A percentile compares a stretch with the other conserved stretches of the same genome.
Evolutionary conservation across 768 basidiomycete species (phyloP).

Genomic region (Suillus occidentalis): DNA sequence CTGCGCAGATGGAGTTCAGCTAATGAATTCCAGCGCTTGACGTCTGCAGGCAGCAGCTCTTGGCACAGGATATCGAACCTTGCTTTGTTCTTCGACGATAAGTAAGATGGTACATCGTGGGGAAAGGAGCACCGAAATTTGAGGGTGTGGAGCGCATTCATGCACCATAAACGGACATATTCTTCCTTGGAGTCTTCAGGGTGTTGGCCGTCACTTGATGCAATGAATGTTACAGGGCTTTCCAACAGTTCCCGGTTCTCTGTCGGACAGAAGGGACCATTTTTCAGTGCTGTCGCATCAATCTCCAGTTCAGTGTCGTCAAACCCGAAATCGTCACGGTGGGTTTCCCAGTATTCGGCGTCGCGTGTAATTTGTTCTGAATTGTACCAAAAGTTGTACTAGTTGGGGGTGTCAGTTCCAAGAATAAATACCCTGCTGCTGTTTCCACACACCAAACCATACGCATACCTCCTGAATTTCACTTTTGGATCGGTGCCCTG

Average conservation of each 20-base stretch:
- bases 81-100: not conserved
- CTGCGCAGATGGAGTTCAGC: not conserved
- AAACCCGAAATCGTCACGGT: not conserved
- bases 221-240: not conserved
- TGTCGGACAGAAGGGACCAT: not conserved
- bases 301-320: not conserved
- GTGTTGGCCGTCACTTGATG: not conserved
- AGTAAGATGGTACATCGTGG: not conserved
- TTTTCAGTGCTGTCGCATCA: not conserved
- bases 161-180: not conserved
- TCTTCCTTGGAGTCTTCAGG: not conserved
- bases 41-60: not conserved
- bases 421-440: not conserved
- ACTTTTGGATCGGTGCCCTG: not conserved
- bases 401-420: not conserved
- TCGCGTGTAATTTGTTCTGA: not conserved
- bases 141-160: not conserved
- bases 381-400: slow-evolving; percentile 1
- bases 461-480: not conserved
- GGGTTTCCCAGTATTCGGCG: not conserved
- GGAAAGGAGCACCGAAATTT: not conserved
- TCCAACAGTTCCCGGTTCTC: not conserved
- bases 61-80: not conserved
- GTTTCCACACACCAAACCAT: not conserved
- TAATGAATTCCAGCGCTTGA: not conserved